Evolutionary conservation across 441 rosid species (phyloP).

Genomic region (Metrosideros polymorpha): DNA sequence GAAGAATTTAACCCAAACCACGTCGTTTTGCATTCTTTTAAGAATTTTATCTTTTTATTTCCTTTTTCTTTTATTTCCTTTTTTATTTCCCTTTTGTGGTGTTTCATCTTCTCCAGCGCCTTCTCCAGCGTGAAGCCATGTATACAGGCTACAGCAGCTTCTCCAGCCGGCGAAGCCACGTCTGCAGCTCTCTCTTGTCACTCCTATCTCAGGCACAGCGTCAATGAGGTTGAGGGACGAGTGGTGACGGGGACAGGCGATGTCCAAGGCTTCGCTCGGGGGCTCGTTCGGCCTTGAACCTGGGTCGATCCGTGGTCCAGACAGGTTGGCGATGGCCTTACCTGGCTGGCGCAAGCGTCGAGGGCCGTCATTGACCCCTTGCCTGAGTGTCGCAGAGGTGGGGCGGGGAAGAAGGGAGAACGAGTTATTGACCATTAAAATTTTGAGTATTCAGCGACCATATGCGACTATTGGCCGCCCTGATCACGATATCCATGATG

Average conservation of each 20-base stretch:
- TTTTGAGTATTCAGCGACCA: constrained; percentile 20
- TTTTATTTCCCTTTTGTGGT: neutral
- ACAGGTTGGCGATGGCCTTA: too few relatives aligned
- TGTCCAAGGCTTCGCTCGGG: too few relatives aligned
- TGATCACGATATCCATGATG: constrained; percentile 61
- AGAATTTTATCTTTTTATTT: too few relatives aligned
- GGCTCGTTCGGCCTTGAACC: too few relatives aligned
- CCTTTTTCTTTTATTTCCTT: too few relatives aligned
- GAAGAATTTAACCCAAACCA: too few relatives aligned
- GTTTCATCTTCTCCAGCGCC: neutral
- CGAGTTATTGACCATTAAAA: neutral
- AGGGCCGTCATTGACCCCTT: neutral
- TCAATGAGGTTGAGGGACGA: too few relatives aligned
- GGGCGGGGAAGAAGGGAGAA: neutral
- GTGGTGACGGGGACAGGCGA: too few relatives aligned
- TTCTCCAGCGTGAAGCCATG: too few relatives aligned
- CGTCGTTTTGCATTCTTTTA: neutral
- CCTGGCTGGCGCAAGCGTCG: too few relatives aligned
- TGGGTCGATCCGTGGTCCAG: too few relatives aligned
- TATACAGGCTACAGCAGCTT: too few relatives aligned
- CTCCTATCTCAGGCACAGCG: neutral
- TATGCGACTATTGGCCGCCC: constrained; percentile 66
- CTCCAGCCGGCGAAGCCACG: neutral
- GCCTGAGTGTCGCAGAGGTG: neutral
- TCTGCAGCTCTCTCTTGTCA: neutral